Evolutionary conservation across 2,329 filamentous ascomycete species (phyloP).

Genomic region (Exophiala alcalophila): DNA sequence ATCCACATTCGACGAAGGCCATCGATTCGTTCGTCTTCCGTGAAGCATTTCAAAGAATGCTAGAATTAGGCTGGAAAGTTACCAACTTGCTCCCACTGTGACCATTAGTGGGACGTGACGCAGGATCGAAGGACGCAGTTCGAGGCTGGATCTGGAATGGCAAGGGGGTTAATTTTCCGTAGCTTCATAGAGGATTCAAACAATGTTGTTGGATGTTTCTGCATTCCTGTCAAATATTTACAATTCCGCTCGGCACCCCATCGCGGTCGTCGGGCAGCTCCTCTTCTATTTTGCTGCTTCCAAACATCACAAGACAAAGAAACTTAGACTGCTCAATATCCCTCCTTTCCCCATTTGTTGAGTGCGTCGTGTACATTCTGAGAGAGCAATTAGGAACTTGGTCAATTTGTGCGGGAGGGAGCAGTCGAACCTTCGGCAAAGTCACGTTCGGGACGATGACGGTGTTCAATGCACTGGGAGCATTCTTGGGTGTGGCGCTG

Average conservation of each 20-base stretch:
- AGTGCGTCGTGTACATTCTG: constrained; percentile 91
- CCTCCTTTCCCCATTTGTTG: constrained; percentile 99
- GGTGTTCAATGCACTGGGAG: constrained; percentile 90
- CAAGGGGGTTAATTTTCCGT: too few species aligned
- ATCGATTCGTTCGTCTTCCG: too few species aligned
- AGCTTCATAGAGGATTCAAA: too few species aligned
- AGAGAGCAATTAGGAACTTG: constrained; percentile 7
- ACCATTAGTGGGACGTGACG: too few species aligned
- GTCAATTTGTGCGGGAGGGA: not conserved
- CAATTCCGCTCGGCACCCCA: too few species aligned
- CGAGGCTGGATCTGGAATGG: too few species aligned
- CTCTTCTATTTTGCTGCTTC: constrained; percentile 8
- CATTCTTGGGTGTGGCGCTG: constrained; percentile 73
- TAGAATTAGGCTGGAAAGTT: too few species aligned
- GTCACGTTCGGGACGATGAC: constrained; percentile 93
- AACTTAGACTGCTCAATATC: constrained; percentile 54
- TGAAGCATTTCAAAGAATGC: too few species aligned
- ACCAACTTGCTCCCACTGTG: too few species aligned
- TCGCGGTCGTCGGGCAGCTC: too few species aligned
- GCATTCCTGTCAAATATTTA: constrained; percentile 11
- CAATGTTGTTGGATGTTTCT: constrained; percentile 5
- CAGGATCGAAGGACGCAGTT: too few species aligned
- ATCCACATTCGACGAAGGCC: too few species aligned
- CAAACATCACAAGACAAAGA: not conserved
- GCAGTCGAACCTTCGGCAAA: constrained; percentile 72